phyloP scores from a whole-genome alignment of 352 stramenopile genomes.

The Phytopythium chamaehyphon region DNA sequence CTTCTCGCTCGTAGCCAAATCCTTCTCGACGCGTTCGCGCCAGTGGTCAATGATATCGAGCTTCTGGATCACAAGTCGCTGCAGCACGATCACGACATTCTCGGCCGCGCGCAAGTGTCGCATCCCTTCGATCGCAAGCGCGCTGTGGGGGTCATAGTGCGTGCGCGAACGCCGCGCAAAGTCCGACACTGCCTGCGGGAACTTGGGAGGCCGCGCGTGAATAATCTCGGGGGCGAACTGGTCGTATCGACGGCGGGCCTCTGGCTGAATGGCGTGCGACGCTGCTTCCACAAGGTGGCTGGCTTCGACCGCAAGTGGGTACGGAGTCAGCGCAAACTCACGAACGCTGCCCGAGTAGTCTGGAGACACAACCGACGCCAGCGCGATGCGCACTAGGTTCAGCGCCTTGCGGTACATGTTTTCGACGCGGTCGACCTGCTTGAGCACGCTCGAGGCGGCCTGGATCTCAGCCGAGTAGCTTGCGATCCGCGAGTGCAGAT shows the following conservation, averaged over 20 bases:
- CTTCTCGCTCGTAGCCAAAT: constrained; percentile 50
- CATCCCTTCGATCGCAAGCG: constrained; percentile 67
- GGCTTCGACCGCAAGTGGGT: constrained; percentile 73
- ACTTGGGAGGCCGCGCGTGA: constrained; percentile 52
- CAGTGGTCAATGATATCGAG: constrained; percentile 78
- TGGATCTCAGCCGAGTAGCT: constrained; percentile 79
- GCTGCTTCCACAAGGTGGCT: constrained; percentile 68
- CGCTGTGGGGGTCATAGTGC: constrained; percentile 52
- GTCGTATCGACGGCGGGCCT: constrained; percentile 68
- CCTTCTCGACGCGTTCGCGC: constrained; percentile 60
- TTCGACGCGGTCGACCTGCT: constrained; percentile 70
- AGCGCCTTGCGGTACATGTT: constrained; percentile 74
- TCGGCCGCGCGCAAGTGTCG: constrained; percentile 74
- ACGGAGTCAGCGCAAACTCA: constrained; percentile 71
- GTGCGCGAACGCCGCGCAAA: constrained; percentile 47
- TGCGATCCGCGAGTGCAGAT: constrained; percentile 67
- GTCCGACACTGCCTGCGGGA: constrained; percentile 57
- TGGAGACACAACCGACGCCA: constrained; percentile 66
- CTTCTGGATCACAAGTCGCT: constrained; percentile 81
- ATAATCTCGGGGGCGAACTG: constrained; percentile 51
- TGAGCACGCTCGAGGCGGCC: constrained; percentile 64
- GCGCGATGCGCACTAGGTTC: constrained; percentile 59
- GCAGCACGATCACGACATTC: constrained; percentile 77
- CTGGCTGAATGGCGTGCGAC: constrained; percentile 68
- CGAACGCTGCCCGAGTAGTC: constrained; percentile 68